Base-by-base conservation (phyloP, 192 early-diverging fungal species). In the Rhizoclosmatium sp. region DNA sequence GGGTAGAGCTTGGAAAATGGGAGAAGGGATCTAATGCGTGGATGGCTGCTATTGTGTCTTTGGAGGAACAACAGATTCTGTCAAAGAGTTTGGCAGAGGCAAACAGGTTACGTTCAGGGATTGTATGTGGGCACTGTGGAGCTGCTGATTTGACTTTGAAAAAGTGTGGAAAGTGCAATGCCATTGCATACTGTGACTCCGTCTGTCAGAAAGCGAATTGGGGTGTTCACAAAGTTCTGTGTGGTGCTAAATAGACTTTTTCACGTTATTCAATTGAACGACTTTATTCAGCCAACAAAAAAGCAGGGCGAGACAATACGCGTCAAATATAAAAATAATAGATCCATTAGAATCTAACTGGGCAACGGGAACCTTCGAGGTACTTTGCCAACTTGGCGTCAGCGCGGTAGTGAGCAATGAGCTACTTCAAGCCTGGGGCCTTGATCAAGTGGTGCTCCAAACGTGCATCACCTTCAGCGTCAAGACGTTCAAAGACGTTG, bases 21-120 rank as follows among this genome's bases (percentile, higher is more conserved):
- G 47, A 82, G 21, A 31, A 19, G 23, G 45, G 66, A 5, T 73
- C 82, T n/a, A 59, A 71, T 23, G 31, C 56, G 3, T 86, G 82
- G 82, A 70, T 67, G 60, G 76, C 78, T 48, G 85, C 84, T 9
- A 44, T 56, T 16, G 84, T 85, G 41, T 56, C 47, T 23, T n/a
- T 87, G 39, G 82, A 51, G 16, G 84, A 85, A 31, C 85, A 86
- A 39, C 47, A 2, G 21, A 83, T 85, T 47, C 62, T 83, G 47
- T 23, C 5, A 75, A 39, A 19, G 41, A 31, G 74, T 16, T 68
- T 85, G 66, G 21, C 42, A 65, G 60, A 51, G 44, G 44, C 81
- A 47, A 42, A 14, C 10, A 9, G 59, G n/a, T 31, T 75, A 40
- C n/a, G 4, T 39, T 16, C n/a, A 39, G 40, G 40, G 44, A 46